A percentile compares a stretch with the other conserved stretches of the same genome.
phyloP scores from a whole-genome alignment of 805 yeast species.

The Cyberlindnera misumaiensis region DNA sequence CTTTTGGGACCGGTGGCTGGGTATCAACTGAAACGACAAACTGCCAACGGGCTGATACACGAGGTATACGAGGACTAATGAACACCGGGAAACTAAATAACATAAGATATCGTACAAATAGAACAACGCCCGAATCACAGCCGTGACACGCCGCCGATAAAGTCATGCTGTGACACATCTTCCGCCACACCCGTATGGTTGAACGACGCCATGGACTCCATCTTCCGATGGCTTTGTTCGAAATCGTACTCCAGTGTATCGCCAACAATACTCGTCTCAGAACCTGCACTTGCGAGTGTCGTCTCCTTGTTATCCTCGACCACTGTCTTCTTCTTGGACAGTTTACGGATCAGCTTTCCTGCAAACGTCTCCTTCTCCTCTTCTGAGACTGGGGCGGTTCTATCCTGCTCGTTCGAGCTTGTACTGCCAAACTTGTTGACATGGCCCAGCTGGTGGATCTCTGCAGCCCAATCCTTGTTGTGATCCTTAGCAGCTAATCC shows the following conservation, averaged over 20 bases:
- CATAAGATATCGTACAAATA: background rate
- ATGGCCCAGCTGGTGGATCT: slow-evolving; percentile 26
- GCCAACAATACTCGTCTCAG: too few relatives aligned
- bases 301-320: background rate
- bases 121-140: background rate
- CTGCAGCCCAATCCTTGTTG: slow-evolving; percentile 64
- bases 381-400: slow-evolving; percentile 26
- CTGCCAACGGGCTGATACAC: too few relatives aligned
- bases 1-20: too few relatives aligned
- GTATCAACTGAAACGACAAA: too few relatives aligned
- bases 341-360: slow-evolving; percentile 35
- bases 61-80: too few relatives aligned
- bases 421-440: slow-evolving; percentile 13
- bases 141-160: slow-evolving; percentile 9
- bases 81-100: too few relatives aligned
- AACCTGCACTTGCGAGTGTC: slow-evolving; percentile 9
- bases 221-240: slow-evolving; percentile 12
- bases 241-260: slow-evolving; percentile 3
- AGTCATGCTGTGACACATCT: slow-evolving; percentile 17
- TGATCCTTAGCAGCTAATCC: slow-evolving; percentile 83
- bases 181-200: slow-evolving; percentile 6
- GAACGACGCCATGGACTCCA: slow-evolving; percentile 17
- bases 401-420: slow-evolving; percentile 11
- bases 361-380: slow-evolving; percentile 33
- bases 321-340: slow-evolving; percentile 28